Evolutionary conservation across 2,329 filamentous ascomycete genomes (phyloP).

Genomic region (Neophaeococcomyces mojaviensis): DNA sequence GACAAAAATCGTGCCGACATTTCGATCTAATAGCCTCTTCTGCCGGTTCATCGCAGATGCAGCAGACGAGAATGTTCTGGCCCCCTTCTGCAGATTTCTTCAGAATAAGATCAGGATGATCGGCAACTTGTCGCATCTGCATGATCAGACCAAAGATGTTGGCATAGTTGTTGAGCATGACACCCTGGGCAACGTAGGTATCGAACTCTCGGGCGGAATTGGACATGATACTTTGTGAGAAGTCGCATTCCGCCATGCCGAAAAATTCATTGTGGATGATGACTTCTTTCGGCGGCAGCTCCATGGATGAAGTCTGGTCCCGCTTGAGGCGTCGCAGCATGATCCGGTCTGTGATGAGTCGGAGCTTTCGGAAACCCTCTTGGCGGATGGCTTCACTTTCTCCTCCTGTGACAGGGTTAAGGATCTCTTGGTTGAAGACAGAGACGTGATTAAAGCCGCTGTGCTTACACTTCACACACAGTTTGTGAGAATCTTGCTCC

Average conservation of each 20-base stretch:
- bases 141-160: constrained; percentile 99
- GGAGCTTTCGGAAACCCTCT: constrained; percentile 70
- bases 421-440: constrained; percentile 87
- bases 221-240: constrained; percentile 91
- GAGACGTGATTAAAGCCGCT: constrained; percentile 62
- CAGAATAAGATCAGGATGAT: constrained; percentile 88
- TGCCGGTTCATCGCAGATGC: constrained; percentile 91
- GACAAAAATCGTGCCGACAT: constrained; percentile 90
- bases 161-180: constrained; percentile 94
- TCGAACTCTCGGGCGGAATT: constrained; percentile 84
- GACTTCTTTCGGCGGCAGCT: constrained; percentile 90
- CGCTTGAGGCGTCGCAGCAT: constrained; percentile 95
- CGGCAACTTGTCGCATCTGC: constrained; percentile 97
- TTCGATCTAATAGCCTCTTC: constrained; percentile 89
- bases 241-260: constrained; percentile 90
- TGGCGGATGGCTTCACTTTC: constrained; percentile 49
- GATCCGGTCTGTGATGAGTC: constrained; percentile 81
- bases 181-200: constrained; percentile 88
- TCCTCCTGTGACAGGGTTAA: constrained; percentile 68
- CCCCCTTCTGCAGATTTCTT: constrained; percentile 81
- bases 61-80: constrained; percentile 84
- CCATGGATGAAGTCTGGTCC: constrained; percentile 90
- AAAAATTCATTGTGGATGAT: constrained; percentile 93
- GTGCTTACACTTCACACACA: constrained; percentile 63
- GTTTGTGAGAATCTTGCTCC: constrained; percentile 64